Evolutionary conservation across 1,284 basidiomycete genomes (phyloP).

Genomic region (Apiotrichum porosum): DNA sequence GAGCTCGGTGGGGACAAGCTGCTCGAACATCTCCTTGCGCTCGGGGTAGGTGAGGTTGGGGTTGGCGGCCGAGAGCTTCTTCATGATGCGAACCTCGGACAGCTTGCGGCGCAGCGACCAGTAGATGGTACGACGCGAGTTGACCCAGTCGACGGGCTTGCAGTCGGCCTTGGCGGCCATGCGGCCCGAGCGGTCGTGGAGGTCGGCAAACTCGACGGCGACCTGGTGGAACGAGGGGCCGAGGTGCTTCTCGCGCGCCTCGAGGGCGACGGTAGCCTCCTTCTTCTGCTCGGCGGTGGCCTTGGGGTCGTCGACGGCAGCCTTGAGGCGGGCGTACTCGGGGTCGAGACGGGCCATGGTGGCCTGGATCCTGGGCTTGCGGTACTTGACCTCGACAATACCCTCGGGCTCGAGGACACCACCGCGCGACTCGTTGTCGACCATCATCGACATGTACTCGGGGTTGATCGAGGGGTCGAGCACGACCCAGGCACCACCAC

Average conservation of each 20-base stretch:
- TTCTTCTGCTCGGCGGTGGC: conserved; percentile 70
- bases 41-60: conserved; percentile 44
- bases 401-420: conserved; percentile 98
- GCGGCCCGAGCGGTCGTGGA: conserved; percentile 85
- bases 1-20: conserved; percentile 39
- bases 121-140: conserved; percentile 90
- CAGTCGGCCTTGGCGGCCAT: conserved; percentile 98
- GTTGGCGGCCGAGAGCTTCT: conserved; percentile 46
- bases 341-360: conserved; percentile 93
- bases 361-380: conserved; percentile 79
- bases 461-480: conserved; percentile 95
- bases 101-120: conserved; percentile 73
- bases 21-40: conserved; percentile 37
- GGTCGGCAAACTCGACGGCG: conserved; percentile 90
- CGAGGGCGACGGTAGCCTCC: conserved; percentile 62
- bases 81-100: conserved; percentile 50
- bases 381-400: conserved; percentile 78
- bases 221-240: conserved; percentile 90
- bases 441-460: conserved; percentile 99
- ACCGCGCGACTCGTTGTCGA: conserved; percentile 89
- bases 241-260: conserved; percentile 74
- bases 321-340: conserved; percentile 76
- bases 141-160: conserved; percentile 75
- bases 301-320: conserved; percentile 66
- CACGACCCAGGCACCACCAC: conserved; percentile 99